A percentile compares a stretch with the other conserved stretches of the same genome.
phyloP scores from a whole-genome alignment of 129 eudicot genomes.

The Arctium minus region DNA sequence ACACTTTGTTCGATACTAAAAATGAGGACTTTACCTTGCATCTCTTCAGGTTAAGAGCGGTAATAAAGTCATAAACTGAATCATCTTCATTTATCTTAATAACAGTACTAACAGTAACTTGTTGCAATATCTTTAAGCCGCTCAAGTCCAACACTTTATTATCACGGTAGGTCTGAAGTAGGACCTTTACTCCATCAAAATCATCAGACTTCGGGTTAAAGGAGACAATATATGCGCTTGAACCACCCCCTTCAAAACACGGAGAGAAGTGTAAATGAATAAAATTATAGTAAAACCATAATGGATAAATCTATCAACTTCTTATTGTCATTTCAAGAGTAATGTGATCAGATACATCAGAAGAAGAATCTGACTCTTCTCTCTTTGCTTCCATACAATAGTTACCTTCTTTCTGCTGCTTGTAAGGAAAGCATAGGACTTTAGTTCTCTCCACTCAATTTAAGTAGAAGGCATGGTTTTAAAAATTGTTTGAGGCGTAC shows the following conservation, averaged over 20 bases:
- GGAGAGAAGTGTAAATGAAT: background rate
- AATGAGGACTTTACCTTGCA: too few relatives aligned
- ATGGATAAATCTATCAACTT: too few relatives aligned
- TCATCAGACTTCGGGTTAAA: slow-evolving; percentile 47
- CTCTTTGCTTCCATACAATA: background rate
- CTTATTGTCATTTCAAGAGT: background rate
- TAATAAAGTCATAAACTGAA: too few relatives aligned
- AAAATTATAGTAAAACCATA: too few relatives aligned
- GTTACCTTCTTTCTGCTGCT: background rate
- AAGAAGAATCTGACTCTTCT: slow-evolving; percentile 32
- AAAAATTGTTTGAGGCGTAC: too few relatives aligned
- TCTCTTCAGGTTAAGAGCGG: too few relatives aligned
- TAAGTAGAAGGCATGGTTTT: too few relatives aligned
- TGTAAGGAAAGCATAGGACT: background rate
- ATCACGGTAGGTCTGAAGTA: slow-evolving; percentile 24
- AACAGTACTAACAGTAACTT: too few relatives aligned
- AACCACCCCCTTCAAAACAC: slow-evolving; percentile 40
- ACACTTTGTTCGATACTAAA: too few relatives aligned
- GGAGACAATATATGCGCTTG: slow-evolving; percentile 70
- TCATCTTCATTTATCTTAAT: too few relatives aligned
- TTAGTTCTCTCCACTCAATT: too few relatives aligned
- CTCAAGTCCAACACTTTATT: slow-evolving; percentile 56
- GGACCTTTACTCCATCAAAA: too few relatives aligned
- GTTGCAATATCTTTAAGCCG: slow-evolving; percentile 25
- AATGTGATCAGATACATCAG: background rate